Evolutionary conservation across 148 eudicot genomes (phyloP).

Genomic region (Nepenthes mirabilis): DNA sequence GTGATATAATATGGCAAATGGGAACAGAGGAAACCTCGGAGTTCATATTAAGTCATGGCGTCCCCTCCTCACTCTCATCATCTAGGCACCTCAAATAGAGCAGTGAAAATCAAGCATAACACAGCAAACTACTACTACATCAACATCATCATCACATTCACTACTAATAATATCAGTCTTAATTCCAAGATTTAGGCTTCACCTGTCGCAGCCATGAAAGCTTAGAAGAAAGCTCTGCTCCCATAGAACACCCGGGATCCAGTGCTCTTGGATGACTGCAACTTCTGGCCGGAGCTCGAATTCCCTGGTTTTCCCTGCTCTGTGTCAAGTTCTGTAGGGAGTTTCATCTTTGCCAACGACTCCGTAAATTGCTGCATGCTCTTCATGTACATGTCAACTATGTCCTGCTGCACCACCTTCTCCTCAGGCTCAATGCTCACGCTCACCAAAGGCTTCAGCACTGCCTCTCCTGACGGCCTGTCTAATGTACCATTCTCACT

Average conservation of each 20-base stretch:
- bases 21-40: too few relatives aligned
- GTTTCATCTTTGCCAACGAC: conserved; percentile 92
- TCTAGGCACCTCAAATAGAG: too few relatives aligned
- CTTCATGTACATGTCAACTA: conserved; percentile 96
- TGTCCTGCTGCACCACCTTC: conserved; percentile 86
- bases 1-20: too few relatives aligned
- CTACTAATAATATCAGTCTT: conserved; percentile 5
- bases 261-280: conserved; percentile 40
- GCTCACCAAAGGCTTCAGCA: conserved; percentile 35
- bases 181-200: conserved; percentile 45
- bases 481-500: conserved; percentile 33
- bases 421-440: conserved; percentile 60
- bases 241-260: conserved; percentile 78
- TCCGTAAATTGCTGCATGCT: conserved; percentile 98
- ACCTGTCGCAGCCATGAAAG: conserved; percentile 11
- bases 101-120: too few relatives aligned
- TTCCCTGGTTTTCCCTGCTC: conserved; percentile 52
- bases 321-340: conserved; percentile 61
- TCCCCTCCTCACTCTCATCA: too few relatives aligned
- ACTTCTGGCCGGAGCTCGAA: conserved; percentile 58
- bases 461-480: conserved; percentile 16
- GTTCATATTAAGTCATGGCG: too few relatives aligned
- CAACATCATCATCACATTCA: too few relatives aligned
- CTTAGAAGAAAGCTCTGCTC: conserved; percentile 90
- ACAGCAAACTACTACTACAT: too few relatives aligned